phyloP scores from a whole-genome alignment of 2,329 filamentous ascomycete genomes.

The Microsporum ferrugineum region DNA sequence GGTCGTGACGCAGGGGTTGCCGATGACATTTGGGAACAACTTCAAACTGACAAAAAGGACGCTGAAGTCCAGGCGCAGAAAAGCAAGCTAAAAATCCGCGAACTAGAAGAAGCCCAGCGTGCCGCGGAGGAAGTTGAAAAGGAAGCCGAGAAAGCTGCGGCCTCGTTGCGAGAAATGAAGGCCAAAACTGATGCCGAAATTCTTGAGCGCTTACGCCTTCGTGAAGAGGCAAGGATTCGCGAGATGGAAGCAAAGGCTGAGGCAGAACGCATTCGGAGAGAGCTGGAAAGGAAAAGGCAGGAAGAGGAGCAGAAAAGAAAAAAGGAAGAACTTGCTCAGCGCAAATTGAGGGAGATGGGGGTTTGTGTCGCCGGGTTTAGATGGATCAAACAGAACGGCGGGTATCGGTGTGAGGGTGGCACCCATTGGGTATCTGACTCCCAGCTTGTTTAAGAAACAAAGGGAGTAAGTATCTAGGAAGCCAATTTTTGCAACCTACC shows the following conservation, averaged over 20 bases:
- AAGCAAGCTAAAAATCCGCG: slow-evolving; percentile 13
- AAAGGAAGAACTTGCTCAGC: slow-evolving; percentile 33
- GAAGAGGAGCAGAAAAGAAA: slow-evolving; percentile 28
- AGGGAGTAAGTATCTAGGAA: neutral
- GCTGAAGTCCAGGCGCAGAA: slow-evolving; percentile 13
- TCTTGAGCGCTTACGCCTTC: slow-evolving; percentile 10
- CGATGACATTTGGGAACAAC: slow-evolving; percentile 51
- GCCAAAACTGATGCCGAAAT: slow-evolving; percentile 12
- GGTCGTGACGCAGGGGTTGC: slow-evolving; percentile 47
- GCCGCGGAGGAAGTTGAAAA: slow-evolving; percentile 15
- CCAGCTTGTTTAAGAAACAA: neutral
- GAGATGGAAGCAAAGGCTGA: slow-evolving; percentile 18
- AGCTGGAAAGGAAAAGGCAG: slow-evolving; percentile 31
- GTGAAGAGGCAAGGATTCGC: neutral
- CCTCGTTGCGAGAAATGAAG: slow-evolving; percentile 1
- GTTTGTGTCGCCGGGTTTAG: slow-evolving; percentile 45
- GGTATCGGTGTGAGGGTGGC: slow-evolving; percentile 54
- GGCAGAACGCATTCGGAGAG: slow-evolving; percentile 19
- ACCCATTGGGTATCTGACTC: slow-evolving; percentile 40
- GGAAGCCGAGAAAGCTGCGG: slow-evolving; percentile 5
- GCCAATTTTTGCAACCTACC: neutral
- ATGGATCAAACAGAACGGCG: slow-evolving; percentile 50
- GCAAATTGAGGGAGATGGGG: slow-evolving; percentile 44
- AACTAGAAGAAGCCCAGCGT: slow-evolving; percentile 7
- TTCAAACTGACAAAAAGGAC: slow-evolving; percentile 40